phyloP scores from a whole-genome alignment of 2,329 filamentous ascomycete genomes.

The Aspergillus jensenii region DNA sequence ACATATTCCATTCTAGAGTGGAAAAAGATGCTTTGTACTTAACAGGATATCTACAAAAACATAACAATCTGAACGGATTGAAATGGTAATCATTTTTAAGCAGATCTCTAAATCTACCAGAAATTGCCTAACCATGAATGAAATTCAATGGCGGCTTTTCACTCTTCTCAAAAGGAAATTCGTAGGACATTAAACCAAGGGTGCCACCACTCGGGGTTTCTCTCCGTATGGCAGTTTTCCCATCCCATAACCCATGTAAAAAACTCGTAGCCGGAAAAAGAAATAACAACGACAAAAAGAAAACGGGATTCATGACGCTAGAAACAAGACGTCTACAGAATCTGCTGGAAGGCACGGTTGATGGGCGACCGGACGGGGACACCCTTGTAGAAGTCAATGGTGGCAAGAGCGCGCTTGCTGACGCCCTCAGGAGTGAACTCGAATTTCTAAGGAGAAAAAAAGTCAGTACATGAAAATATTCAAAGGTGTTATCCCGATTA shows the following conservation, averaged over 20 bases:
- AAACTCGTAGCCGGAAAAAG: conserved; percentile 27
- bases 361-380: conserved; percentile 89
- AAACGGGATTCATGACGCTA: conserved; percentile 17
- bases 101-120: conserved; percentile 22
- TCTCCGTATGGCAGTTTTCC: conserved; percentile 2
- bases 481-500: neutral
- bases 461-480: conserved; percentile 11
- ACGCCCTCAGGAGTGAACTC: conserved; percentile 98
- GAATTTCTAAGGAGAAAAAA: conserved; percentile 71
- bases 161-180: conserved; percentile 18
- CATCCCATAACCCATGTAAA: conserved; percentile 24
- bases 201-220: conserved; percentile 11
- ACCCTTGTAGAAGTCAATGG: conserved; percentile 97
- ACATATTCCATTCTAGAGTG: neutral
- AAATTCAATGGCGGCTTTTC: conserved; percentile 9
- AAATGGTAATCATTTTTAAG: conserved; percentile 14
- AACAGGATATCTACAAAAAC: neutral
- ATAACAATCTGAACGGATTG: conserved; percentile 3
- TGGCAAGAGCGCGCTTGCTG: conserved; percentile 87
- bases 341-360: conserved; percentile 96
- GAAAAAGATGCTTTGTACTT: too few species aligned
- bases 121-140: conserved; percentile 4
- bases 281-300: conserved; percentile 11
- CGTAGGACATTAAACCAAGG: conserved; percentile 20
- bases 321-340: conserved; percentile 65